These are phyloP conservation scores for Rhexocercosporidium sp. DNA, from an alignment of 2,329 filamentous ascomycete genomes.

Conservation along the genomic window DNA sequence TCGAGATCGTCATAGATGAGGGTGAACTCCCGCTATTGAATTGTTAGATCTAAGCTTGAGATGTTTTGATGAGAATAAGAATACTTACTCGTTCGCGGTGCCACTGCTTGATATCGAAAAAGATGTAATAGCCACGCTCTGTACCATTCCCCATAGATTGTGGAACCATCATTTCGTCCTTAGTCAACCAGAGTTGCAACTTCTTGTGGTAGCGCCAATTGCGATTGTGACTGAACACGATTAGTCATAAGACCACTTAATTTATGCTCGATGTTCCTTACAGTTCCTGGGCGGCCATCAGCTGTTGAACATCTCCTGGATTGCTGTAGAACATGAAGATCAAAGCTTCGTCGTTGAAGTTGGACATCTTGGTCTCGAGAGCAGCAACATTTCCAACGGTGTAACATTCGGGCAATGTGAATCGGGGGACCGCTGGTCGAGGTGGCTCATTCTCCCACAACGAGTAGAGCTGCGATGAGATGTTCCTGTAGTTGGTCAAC, in stretches of 20 bases:
- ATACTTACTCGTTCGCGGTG: constrained; percentile 64
- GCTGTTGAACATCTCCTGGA: constrained; percentile 65
- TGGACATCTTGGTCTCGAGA: constrained; percentile 68
- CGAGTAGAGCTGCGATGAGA: constrained; percentile 66
- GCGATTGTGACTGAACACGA: constrained; percentile 56
- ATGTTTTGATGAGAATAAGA: neutral
- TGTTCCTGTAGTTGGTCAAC: constrained; percentile 39
- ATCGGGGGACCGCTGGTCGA: constrained; percentile 61
- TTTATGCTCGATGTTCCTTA: constrained; percentile 44
- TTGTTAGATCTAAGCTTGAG: constrained; percentile 24
- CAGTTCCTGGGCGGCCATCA: constrained; percentile 67
- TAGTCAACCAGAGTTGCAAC: constrained; percentile 68
- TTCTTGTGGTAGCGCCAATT: constrained; percentile 75
- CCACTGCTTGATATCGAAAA: constrained; percentile 69
- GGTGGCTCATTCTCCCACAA: constrained; percentile 65
- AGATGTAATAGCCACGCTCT: constrained; percentile 69
- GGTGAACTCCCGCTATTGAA: constrained; percentile 60
- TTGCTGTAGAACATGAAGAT: constrained; percentile 75
- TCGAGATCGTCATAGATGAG: constrained; percentile 67
- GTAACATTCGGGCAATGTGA: constrained; percentile 68
- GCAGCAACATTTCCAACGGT: constrained; percentile 69
- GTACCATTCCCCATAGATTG: constrained; percentile 62
- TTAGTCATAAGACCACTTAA: neutral
- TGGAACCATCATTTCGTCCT: constrained; percentile 69
- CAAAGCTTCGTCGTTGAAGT: constrained; percentile 71